Evolutionary conservation across 140 eudicot species (phyloP).

Genomic region (Anethum foeniculum): DNA sequence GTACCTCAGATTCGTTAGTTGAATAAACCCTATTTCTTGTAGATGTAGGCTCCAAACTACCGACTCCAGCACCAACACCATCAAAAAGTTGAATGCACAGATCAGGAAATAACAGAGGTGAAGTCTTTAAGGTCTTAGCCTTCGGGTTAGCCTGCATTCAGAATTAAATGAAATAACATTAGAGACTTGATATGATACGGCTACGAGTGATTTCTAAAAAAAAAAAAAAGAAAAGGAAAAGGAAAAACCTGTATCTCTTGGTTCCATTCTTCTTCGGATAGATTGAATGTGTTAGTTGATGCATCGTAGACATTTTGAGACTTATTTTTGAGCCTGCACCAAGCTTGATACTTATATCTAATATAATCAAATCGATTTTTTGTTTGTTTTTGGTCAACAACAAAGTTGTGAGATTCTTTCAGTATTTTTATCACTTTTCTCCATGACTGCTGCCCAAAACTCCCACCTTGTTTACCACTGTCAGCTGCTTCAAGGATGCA

Average conservation of each 20-base stretch:
- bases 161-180: not conserved
- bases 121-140: not conserved
- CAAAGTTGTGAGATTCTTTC: not conserved
- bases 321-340: slow-evolving; percentile 1
- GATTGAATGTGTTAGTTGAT: not conserved
- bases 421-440: not conserved
- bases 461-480: not conserved
- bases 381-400: not conserved
- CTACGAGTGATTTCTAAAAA: not conserved
- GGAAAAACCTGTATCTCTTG: not conserved
- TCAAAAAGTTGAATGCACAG: slow-evolving; percentile 1
- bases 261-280: not conserved
- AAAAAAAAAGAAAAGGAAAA: not conserved
- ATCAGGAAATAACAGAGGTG: not conserved
- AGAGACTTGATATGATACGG: not conserved
- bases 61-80: not conserved
- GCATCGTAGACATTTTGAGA: not conserved
- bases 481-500: slow-evolving; percentile 2
- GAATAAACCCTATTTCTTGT: not conserved
- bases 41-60: not conserved
- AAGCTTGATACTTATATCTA: slow-evolving; percentile 2
- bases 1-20: not conserved
- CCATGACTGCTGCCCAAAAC: not conserved
- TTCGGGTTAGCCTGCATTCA: not conserved
- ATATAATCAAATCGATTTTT: not conserved